Conservation (phyloP, 768 basidiomycete species). For the Piloderma croceum region DNA sequence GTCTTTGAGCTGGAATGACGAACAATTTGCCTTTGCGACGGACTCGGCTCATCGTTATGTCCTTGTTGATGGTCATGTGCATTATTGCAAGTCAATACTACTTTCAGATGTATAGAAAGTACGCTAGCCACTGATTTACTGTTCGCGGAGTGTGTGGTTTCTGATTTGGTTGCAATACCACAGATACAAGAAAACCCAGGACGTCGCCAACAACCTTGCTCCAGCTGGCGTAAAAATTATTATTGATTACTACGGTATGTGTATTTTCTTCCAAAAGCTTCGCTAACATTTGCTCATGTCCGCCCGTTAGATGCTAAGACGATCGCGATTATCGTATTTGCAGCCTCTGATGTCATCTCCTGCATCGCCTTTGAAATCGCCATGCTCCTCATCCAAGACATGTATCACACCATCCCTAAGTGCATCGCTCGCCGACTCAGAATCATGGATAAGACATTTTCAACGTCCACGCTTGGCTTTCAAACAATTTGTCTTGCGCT, state of each 20-base stretch:
- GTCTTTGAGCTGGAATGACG: too few species aligned
- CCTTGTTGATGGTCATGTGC: not conserved
- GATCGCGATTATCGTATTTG: not conserved
- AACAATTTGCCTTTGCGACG: conserved; percentile 3
- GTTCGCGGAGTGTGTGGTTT: too few species aligned
- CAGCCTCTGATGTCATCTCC: not conserved
- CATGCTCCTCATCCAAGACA: not conserved
- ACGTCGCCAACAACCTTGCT: not conserved
- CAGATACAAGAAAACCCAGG: not conserved
- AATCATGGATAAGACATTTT: not conserved
- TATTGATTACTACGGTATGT: not conserved
- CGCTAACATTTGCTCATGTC: not conserved
- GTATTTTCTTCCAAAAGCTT: not conserved
- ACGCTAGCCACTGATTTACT: not conserved
- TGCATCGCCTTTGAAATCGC: not conserved
- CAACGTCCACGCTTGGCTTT: not conserved
- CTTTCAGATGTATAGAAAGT: not conserved
- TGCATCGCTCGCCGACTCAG: too few species aligned
- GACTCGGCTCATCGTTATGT: not conserved
- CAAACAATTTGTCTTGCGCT: not conserved
- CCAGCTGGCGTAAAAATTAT: not conserved
- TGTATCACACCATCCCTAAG: not conserved
- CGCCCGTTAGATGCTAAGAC: not conserved
- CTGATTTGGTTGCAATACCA: too few species aligned
- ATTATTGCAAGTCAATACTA: not conserved